Evolutionary conservation across 257 asterid species (phyloP).

Genomic region (Ballota nigra): DNA sequence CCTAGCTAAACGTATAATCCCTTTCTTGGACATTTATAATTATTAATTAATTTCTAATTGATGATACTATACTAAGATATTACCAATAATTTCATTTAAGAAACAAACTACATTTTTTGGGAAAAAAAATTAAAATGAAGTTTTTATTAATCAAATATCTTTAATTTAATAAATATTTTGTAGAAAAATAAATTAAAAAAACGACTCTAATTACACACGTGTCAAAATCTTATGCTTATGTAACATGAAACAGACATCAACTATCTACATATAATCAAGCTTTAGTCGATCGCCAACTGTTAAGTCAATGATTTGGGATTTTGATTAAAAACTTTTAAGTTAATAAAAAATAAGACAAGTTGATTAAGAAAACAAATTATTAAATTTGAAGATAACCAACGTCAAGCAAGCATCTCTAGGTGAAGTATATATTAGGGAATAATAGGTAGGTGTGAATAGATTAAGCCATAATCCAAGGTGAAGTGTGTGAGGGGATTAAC

Average conservation of each 20-base stretch:
- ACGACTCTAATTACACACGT: not conserved
- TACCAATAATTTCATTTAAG: not conserved
- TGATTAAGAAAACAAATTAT: not conserved
- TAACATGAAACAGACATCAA: constrained; percentile 1
- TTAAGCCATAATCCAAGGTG: constrained; percentile 25
- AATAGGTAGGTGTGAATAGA: constrained; percentile 29
- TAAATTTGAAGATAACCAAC: constrained; percentile 13
- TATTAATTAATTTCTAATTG: not conserved
- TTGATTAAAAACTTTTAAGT: constrained; percentile 7
- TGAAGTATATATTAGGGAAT: constrained; percentile 24
- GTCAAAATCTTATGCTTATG: not conserved
- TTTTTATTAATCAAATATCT: too few species aligned
- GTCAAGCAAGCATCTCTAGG: constrained; percentile 28
- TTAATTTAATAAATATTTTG: not conserved
- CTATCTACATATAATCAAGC: constrained; percentile 16
- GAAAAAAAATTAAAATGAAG: too few species aligned
- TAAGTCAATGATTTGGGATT: constrained; percentile 27
- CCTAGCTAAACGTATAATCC: too few species aligned
- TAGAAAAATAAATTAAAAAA: not conserved
- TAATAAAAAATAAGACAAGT: constrained; percentile 20
- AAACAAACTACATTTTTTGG: not conserved
- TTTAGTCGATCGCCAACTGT: constrained; percentile 20
- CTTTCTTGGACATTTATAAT: too few species aligned
- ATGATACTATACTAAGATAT: not conserved
- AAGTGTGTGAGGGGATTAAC: constrained; percentile 13